Evolutionary conservation across 495 filamentous ascomycete species (phyloP), one percentile per base, ranked within the genome.

Genomic region (Sphaerosporella brunnea): DNA sequence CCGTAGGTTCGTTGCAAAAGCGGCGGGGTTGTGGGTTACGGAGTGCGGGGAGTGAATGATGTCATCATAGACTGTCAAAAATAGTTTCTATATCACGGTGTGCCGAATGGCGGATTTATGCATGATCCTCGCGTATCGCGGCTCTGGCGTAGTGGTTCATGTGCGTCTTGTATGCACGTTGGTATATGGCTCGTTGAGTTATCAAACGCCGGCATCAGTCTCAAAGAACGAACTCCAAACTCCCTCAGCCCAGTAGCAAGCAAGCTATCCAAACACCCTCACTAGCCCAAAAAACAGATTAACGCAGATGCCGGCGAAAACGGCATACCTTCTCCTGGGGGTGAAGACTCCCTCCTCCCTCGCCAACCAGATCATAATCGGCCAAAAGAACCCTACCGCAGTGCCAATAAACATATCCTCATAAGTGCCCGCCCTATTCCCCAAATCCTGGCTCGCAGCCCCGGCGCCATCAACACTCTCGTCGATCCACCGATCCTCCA

Each of bases 401-500:
- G 81, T 84, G 1, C 87, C 90, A 66, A 75, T 81, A 53, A 95
- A 70, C 72, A 93, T 75, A 62, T 92, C 82, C 63, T 93, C 87
- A 34, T 90, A 70, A 3, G 67, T 71, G 0, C 66, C 68, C 3
- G 64, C 55, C 25, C 68, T 49, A 35, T 44, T 53, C 63, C 26
- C 69, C 60, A 42, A 65, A 37, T 38, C 70, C 64, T 19, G 32
- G 4, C 15, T 16, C 36, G 69, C 62, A 25, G 65, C 70, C 45
- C 67, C 46, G 3, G 58, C 58, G 24, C 53, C 50, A 1, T 51
- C 58, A 3, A 49, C 58, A 21, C 46, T 61, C 62, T 75, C 77
- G 49, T 97, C 90, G 53, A 97, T 79, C 90, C 90, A 97, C 9
- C 79, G 68, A 52, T 97, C 88, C 58, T 97, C 90, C 50, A 95